These are phyloP conservation scores for Daldinia childiae DNA, from an alignment of 495 filamentous ascomycete genomes.

Conservation along the genomic window DNA sequence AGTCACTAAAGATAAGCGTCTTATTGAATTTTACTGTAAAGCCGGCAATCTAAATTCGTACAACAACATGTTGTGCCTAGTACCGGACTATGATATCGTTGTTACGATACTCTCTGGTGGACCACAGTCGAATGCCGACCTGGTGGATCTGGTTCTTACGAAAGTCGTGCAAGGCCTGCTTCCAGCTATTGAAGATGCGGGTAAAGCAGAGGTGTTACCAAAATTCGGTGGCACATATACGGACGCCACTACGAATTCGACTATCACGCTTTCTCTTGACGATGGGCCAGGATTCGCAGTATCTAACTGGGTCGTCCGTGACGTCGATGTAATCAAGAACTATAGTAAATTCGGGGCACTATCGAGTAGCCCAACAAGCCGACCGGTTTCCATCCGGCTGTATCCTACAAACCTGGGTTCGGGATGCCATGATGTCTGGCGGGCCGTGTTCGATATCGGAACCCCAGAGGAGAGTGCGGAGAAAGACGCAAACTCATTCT, in stretches of 20 bases:
- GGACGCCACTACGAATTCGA: constrained; percentile 50
- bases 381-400: constrained; percentile 34
- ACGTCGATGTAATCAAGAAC: constrained; percentile 52
- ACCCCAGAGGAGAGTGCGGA: constrained; percentile 37
- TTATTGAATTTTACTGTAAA: constrained; percentile 66
- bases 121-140: constrained; percentile 30
- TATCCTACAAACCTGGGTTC: constrained; percentile 46
- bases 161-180: constrained; percentile 51
- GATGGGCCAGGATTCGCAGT: constrained; percentile 55
- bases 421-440: constrained; percentile 41
- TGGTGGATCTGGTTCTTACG: constrained; percentile 44
- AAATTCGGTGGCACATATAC: constrained; percentile 55
- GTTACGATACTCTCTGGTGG: constrained; percentile 58
- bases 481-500: constrained; percentile 41
- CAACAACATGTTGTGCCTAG: constrained; percentile 55
- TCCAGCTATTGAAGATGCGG: constrained; percentile 57
- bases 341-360: constrained; percentile 40
- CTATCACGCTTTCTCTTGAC: constrained; percentile 55
- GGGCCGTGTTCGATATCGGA: constrained; percentile 41
- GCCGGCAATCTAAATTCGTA: constrained; percentile 60
- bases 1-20: constrained; percentile 50
- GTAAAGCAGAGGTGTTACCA: constrained; percentile 52
- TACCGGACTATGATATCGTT: constrained; percentile 64
- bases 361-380: constrained; percentile 31
- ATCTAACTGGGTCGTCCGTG: constrained; percentile 52